A percentile compares a stretch with the other conserved stretches of the same genome.
Conservation (phyloP, 2,329 filamentous ascomycete genomes). For the Salinomyces thailandicus region DNA sequence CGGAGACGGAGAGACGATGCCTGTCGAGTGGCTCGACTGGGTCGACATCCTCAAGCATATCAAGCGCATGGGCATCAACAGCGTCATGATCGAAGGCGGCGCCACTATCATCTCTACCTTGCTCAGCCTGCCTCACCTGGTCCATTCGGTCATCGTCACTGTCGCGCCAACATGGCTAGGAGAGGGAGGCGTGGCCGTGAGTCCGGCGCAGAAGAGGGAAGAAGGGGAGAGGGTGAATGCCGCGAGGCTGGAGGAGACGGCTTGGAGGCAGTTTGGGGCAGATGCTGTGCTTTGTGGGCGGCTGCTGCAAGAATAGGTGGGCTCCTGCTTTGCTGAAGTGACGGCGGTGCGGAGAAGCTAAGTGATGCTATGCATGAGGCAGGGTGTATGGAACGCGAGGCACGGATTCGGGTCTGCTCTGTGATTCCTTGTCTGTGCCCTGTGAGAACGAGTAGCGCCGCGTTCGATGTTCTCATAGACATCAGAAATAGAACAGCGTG, state of each 20-base stretch:
- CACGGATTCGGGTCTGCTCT: too few species aligned
- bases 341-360: too few species aligned
- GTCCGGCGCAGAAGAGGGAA: conserved; percentile 49
- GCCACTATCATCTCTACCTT: conserved; percentile 72
- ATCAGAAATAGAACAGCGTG: too few species aligned
- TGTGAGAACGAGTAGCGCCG: too few species aligned
- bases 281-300: conserved; percentile 71
- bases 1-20: not conserved
- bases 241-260: conserved; percentile 54
- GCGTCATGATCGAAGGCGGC: conserved; percentile 89
- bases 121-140: conserved; percentile 48
- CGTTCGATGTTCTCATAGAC: too few species aligned
- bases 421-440: too few species aligned
- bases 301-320: conserved; percentile 5
- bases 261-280: conserved; percentile 68
- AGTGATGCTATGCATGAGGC: too few species aligned
- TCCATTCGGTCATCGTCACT: conserved; percentile 75
- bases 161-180: conserved; percentile 89
- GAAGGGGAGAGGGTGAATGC: conserved; percentile 45
- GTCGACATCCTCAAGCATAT: conserved; percentile 50
- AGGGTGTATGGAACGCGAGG: too few species aligned
- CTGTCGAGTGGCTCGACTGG: conserved; percentile 49
- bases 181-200: conserved; percentile 66
- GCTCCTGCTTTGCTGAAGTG: too few species aligned
- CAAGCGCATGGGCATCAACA: conserved; percentile 50